Conservation (phyloP, 352 stramenopile genomes). For the Thalassiosira livingstoniorum region DNA sequence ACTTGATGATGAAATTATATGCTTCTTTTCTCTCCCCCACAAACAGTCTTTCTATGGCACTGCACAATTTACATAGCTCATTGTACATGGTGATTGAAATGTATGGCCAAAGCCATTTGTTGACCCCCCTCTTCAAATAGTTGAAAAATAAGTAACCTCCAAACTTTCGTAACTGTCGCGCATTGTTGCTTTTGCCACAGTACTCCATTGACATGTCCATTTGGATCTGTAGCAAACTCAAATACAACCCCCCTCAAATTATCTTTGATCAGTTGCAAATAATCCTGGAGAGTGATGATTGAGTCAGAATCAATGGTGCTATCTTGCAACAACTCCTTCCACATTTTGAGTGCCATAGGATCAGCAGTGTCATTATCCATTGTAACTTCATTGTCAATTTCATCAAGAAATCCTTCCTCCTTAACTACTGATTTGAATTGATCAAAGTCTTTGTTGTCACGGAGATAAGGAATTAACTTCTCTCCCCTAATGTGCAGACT, state of each 20-base stretch:
- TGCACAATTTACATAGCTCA: slow-evolving; percentile 13
- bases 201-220: slow-evolving; percentile 4
- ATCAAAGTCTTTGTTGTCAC: background rate
- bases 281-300: background rate
- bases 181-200: slow-evolving; percentile 23
- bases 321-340: background rate
- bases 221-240: slow-evolving; percentile 2
- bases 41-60: slow-evolving; percentile 4
- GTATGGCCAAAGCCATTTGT: slow-evolving; percentile 31
- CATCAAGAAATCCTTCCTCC: background rate
- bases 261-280: slow-evolving; percentile 4
- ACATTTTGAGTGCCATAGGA: background rate
- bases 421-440: background rate
- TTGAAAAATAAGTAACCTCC: slow-evolving; percentile 12
- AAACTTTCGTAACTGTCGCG: slow-evolving; percentile 11
- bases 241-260: slow-evolving; percentile 9
- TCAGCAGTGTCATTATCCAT: background rate
- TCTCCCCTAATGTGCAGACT: background rate
- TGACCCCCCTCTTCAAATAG: slow-evolving; percentile 14
- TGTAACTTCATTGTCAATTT: background rate
- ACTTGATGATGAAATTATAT: slow-evolving; percentile 10
- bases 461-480: background rate
- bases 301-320: background rate
- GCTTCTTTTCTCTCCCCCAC: background rate
- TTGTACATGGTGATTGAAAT: slow-evolving; percentile 16